phyloP scores from a whole-genome alignment of 208 protist species.

The Leishmania tarentolae region DNA sequence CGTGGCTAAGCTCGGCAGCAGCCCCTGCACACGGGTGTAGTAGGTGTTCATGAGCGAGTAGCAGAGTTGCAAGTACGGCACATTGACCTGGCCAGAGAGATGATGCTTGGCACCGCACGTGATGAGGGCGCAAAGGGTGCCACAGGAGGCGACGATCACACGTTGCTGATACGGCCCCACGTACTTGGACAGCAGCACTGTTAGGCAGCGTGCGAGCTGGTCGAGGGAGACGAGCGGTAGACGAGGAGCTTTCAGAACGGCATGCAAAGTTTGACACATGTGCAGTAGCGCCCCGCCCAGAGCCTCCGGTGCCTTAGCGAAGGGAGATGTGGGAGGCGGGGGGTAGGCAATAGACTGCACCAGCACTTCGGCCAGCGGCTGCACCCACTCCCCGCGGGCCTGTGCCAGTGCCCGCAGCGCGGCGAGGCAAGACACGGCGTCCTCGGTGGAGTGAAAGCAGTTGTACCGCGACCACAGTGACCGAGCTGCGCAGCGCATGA shows the following conservation, averaged over 20 bases:
- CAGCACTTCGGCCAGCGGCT: constrained; percentile 61
- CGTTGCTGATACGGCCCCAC: constrained; percentile 82
- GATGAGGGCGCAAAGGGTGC: constrained; percentile 70
- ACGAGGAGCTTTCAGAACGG: constrained; percentile 45
- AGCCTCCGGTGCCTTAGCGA: constrained; percentile 26
- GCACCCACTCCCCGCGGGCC: constrained; percentile 54
- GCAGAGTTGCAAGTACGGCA: constrained; percentile 72
- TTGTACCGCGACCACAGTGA: constrained; percentile 66
- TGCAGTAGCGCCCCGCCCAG: constrained; percentile 57
- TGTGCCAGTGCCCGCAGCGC: constrained; percentile 59
- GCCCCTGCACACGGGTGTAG: constrained; percentile 59
- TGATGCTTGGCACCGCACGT: constrained; percentile 60
- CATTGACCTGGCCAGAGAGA: constrained; percentile 46
- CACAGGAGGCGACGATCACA: constrained; percentile 71
- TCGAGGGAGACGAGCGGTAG: constrained; percentile 67
- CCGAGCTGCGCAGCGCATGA: constrained; percentile 57
- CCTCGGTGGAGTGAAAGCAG: constrained; percentile 40
- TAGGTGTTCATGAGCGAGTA: constrained; percentile 90
- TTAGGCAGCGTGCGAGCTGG: constrained; percentile 49
- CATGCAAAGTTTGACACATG: constrained; percentile 47
- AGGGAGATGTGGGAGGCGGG: constrained; percentile 18
- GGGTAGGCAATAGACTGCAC: constrained; percentile 49
- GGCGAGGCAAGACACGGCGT: constrained; percentile 55
- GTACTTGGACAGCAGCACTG: constrained; percentile 72
- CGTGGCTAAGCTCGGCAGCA: constrained; percentile 50